Evolutionary conservation across 1,284 basidiomycete species (phyloP).

Genomic region (Exobasidium cylindrosporum): DNA sequence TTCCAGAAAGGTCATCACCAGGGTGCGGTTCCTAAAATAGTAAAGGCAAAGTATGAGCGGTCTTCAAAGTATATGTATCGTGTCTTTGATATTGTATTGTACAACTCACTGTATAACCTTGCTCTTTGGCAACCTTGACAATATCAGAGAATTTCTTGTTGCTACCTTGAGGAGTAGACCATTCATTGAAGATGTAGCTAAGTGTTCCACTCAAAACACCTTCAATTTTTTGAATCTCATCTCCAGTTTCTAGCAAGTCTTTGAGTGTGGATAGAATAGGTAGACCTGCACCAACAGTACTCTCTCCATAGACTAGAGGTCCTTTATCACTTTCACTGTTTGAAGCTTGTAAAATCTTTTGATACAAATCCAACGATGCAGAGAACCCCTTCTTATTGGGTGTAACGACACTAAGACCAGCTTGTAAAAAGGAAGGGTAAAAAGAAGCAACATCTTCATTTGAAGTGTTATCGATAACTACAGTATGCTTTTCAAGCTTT

Average conservation of each 20-base stretch:
- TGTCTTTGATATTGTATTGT: no score
- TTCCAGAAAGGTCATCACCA: slow-evolving; percentile 90
- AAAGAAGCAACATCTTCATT: slow-evolving; percentile 75
- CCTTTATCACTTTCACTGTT: slow-evolving; percentile 58
- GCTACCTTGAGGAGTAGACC: slow-evolving; percentile 59
- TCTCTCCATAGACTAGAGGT: slow-evolving; percentile 77
- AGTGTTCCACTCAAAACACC: slow-evolving; percentile 89
- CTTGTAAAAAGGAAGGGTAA: slow-evolving; percentile 77
- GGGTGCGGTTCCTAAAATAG: slow-evolving; percentile 76
- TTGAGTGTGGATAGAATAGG: slow-evolving; percentile 88
- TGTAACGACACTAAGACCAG: slow-evolving; percentile 83
- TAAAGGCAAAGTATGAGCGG: not conserved
- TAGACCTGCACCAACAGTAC: slow-evolving; percentile 91
- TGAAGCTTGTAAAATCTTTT: slow-evolving; percentile 62
- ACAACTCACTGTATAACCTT: slow-evolving; percentile 73
- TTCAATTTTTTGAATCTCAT: slow-evolving; percentile 67
- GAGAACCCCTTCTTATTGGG: slow-evolving; percentile 98
- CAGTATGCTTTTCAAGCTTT: slow-evolving; percentile 58
- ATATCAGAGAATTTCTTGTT: slow-evolving; percentile 74
- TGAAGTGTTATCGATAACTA: slow-evolving; percentile 91
- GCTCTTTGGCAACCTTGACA: slow-evolving; percentile 81
- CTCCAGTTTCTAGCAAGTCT: slow-evolving; percentile 86
- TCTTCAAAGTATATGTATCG: no score
- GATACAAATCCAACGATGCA: slow-evolving; percentile 69
- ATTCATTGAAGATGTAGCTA: slow-evolving; percentile 99